Percentiles rank a stretch among this genome's conserved stretches.
Evolutionary conservation across 2,329 filamentous ascomycete genomes (phyloP).

Genomic region (Nothomitra cinnamomea): DNA sequence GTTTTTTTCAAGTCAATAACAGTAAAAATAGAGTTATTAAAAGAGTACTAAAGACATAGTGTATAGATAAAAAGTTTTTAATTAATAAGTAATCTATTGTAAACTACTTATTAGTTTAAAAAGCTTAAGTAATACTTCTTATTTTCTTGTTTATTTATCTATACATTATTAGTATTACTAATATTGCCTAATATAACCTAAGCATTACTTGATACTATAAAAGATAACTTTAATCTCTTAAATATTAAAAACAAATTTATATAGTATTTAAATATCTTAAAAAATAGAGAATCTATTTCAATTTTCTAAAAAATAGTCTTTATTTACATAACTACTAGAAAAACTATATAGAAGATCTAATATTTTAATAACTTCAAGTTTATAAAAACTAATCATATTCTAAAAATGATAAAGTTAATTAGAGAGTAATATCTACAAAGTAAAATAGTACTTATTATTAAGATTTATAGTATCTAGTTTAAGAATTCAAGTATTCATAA

Average conservation of each 20-base stretch:
- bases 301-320: background rate
- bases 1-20: too few species aligned
- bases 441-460: background rate
- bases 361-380: background rate
- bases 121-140: too few species aligned
- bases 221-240: background rate
- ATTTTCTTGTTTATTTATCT: background rate
- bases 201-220: too few species aligned
- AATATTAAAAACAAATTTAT: background rate
- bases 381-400: background rate
- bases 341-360: background rate
- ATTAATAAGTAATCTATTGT: too few species aligned
- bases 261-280: background rate
- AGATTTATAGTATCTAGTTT: too few species aligned
- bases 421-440: background rate
- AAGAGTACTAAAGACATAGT: too few species aligned
- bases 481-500: too few species aligned
- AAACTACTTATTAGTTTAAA: too few species aligned
- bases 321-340: background rate
- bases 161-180: background rate
- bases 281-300: background rate
- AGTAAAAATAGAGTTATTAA: too few species aligned
- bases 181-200: too few species aligned
- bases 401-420: background rate
- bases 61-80: too few species aligned